Percentiles rank a stretch among this genome's conserved stretches.
Conservation (phyloP, 106 monocot species). For the Platanthera guangdongensis region DNA sequence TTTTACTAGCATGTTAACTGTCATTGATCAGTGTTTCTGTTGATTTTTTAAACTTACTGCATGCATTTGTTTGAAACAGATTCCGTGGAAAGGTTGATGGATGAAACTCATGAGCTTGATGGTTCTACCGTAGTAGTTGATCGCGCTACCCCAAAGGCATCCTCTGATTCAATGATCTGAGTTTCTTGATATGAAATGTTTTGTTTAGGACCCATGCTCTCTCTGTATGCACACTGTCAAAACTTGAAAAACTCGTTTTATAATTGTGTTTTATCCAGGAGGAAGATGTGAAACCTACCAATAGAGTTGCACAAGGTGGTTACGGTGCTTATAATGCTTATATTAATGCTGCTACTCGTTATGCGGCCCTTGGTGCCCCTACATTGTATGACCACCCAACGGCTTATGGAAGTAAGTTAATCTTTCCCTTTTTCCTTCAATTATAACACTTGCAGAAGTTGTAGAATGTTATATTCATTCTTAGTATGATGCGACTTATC, state of each 20-base stretch:
- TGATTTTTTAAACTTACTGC: neutral
- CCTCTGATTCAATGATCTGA: neutral
- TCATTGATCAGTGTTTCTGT: neutral
- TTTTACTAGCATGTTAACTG: neutral
- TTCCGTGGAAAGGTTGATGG: constrained; percentile 89
- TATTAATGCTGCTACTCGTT: constrained; percentile 84
- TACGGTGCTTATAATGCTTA: constrained; percentile 95
- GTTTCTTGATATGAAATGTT: neutral
- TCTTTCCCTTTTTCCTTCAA: neutral
- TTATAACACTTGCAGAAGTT: neutral
- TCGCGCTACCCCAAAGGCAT: constrained; percentile 92
- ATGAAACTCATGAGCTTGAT: constrained; percentile 84
- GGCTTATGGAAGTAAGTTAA: constrained; percentile 65
- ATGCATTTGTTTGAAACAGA: constrained; percentile 44
- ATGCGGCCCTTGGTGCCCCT: constrained; percentile 83
- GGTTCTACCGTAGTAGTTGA: constrained; percentile 88
- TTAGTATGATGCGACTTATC: neutral
- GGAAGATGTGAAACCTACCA: constrained; percentile 59
- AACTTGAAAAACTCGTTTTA: neutral
- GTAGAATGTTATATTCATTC: neutral
- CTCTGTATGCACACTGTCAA: constrained; percentile 1
- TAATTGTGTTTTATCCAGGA: constrained; percentile 34
- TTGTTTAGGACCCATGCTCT: neutral
- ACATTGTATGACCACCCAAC: constrained; percentile 88
- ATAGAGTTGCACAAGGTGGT: constrained; percentile 59